Evolutionary conservation across 495 filamentous ascomycete genomes (phyloP), one percentile per base, ranked within the genome.

Genomic region (Aspergillus indologenus): DNA sequence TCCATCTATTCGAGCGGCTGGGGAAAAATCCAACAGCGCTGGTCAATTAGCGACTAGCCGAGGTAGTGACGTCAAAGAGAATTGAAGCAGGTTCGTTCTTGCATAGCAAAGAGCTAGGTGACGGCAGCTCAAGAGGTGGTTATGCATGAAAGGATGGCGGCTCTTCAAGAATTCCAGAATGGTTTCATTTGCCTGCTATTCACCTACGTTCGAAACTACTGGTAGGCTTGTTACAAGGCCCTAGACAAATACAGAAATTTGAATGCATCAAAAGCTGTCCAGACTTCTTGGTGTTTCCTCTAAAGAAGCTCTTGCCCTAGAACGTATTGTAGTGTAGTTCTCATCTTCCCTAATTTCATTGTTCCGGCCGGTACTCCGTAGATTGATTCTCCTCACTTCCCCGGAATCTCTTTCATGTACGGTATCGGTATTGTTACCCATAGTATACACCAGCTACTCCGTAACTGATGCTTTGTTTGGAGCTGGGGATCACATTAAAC

Each of bases 61-160:
- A 49, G 15, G 19, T 18, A 22, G 40, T 58, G 56, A 58, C 56
- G 56, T 58, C 56, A 58, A 51, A 58, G 56, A 45, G 52, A 58
- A 45, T 23, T 22, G 42, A 50, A 45, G 15, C 15, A 21, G 26
- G n/a, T 31, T 50, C 34, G 12, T 40, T 40, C 6, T 40, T 14
- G 11, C 17, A 21, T 29, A 24, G 49, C 24, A 31, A 24, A 53
- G 14, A 34, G 23, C 12, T 31, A 9, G 34, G 34, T 53, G 18
- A 48, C 20, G 34, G 34, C 34, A 40, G 34, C 34, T 40, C 34
- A 40, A 15, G 2, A 7, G 2, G 34, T 40, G 34, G 34, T 40
- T 24, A 53, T 53, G 49, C 24, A 31, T 43, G 15, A 42, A 46
- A 22, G 21, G 20, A 19, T 42, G 22, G 40, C 9, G 15, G 45